These are phyloP conservation scores for Cladosporium sp. DNA, from an alignment of 2,329 filamentous ascomycete species.

Conservation along the genomic window DNA sequence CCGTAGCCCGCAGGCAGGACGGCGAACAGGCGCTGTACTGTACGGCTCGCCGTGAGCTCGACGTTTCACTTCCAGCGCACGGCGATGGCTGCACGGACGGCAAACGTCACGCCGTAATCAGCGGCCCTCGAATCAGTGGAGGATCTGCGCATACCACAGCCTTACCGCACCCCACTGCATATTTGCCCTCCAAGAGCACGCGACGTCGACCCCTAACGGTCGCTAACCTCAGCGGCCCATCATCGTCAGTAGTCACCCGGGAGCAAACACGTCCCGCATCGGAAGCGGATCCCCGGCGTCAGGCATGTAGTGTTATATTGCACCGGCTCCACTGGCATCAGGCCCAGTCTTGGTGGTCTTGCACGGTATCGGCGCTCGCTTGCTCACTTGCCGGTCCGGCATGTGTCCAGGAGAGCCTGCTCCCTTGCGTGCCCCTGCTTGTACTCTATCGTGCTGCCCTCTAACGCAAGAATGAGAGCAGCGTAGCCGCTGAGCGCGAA, in stretches of 20 bases:
- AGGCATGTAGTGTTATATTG: conserved; percentile 6
- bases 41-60: background rate
- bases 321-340: background rate
- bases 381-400: conserved; percentile 1
- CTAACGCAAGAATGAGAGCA: conserved; percentile 7
- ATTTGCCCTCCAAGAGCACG: background rate
- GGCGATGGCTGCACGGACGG: background rate
- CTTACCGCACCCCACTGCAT: background rate
- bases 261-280: conserved; percentile 9
- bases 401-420: background rate
- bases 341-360: background rate
- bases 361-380: conserved; percentile 5
- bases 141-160: conserved; percentile 1
- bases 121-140: background rate
- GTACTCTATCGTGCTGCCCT: background rate
- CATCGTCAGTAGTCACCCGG: conserved; percentile 1
- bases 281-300: conserved; percentile 5
- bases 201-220: conserved; percentile 1
- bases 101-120: conserved; percentile 3
- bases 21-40: too few species aligned
- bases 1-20: too few species aligned
- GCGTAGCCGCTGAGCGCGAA: background rate
- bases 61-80: conserved; percentile 4
- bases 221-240: conserved; percentile 1
- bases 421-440: conserved; percentile 5